Percentiles rank a stretch among this genome's conserved stretches.
Conservation (phyloP, 202 grass and related monocot species). For the Bolboschoenoplectus hybrid region DNA sequence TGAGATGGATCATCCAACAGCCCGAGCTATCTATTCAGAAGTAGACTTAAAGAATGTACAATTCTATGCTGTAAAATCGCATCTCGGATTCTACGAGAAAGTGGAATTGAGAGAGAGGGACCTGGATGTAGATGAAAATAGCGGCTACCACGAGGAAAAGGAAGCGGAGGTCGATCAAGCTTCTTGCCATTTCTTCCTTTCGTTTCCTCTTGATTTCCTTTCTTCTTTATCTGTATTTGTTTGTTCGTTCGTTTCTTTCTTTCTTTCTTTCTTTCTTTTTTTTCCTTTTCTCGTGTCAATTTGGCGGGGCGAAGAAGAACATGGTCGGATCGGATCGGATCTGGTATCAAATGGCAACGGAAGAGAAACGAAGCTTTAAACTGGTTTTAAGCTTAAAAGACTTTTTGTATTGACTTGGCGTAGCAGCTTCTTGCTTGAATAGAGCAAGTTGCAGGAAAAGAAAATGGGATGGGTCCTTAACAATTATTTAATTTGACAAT, state of each 20-base stretch:
- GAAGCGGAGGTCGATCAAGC: slow-evolving; percentile 55
- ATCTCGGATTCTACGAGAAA: neutral
- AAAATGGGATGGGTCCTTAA: no score
- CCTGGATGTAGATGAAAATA: slow-evolving; percentile 94
- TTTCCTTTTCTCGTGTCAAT: neutral
- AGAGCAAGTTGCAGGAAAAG: no score
- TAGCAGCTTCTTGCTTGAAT: neutral
- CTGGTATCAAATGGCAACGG: neutral
- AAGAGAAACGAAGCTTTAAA: neutral
- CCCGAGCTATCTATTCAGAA: neutral
- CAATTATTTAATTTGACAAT: no score
- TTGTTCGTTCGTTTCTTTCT: neutral
- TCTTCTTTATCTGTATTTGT: neutral
- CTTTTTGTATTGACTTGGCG: neutral
- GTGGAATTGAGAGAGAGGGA: slow-evolving; percentile 20
- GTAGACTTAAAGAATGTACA: slow-evolving; percentile 5
- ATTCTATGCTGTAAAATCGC: slow-evolving; percentile 3
- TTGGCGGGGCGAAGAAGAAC: slow-evolving; percentile 23
- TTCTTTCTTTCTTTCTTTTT: neutral
- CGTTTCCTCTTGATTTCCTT: neutral
- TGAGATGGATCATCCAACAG: neutral
- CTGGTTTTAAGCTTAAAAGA: neutral
- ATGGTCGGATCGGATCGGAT: slow-evolving; percentile 21
- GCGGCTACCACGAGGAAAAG: slow-evolving; percentile 60
- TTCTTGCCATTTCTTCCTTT: slow-evolving; percentile 51